Conservation (phyloP, 352 stramenopile species). For the Phytophthora kernoviae region DNA sequence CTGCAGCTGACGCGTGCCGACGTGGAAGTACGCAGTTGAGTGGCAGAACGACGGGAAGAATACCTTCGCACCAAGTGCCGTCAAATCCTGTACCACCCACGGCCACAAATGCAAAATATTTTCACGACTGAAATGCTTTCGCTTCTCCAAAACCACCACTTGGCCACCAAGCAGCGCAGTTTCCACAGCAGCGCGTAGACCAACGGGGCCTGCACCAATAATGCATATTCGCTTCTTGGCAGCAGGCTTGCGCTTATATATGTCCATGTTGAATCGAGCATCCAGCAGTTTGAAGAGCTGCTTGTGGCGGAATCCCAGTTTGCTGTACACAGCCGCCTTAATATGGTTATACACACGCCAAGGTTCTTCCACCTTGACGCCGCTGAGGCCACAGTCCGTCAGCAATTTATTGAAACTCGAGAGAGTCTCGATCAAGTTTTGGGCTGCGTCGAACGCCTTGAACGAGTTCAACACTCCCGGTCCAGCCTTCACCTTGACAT, state of each 20-base stretch:
- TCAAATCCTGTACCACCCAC: slow-evolving; percentile 85
- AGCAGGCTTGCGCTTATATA: slow-evolving; percentile 65
- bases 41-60: slow-evolving; percentile 85
- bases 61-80: slow-evolving; percentile 77
- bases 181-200: slow-evolving; percentile 76
- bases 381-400: slow-evolving; percentile 54
- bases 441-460: slow-evolving; percentile 61
- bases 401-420: slow-evolving; percentile 62
- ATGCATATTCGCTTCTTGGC: slow-evolving; percentile 75
- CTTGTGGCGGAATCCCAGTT: slow-evolving; percentile 76
- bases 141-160: slow-evolving; percentile 84
- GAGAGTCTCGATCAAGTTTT: slow-evolving; percentile 66
- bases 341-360: slow-evolving; percentile 73
- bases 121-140: slow-evolving; percentile 78
- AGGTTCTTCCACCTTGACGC: slow-evolving; percentile 53
- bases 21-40: slow-evolving; percentile 85
- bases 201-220: slow-evolving; percentile 76
- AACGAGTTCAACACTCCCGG: slow-evolving; percentile 60
- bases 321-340: slow-evolving; percentile 55
- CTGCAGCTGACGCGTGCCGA: slow-evolving; percentile 85
- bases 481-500: slow-evolving; percentile 42
- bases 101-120: slow-evolving; percentile 88
- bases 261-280: slow-evolving; percentile 50
- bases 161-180: slow-evolving; percentile 69
- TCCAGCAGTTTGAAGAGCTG: slow-evolving; percentile 81